These are phyloP conservation scores for Colletotrichum australisinense DNA, from an alignment of 2,329 filamentous ascomycete genomes.

Conservation along the genomic window DNA sequence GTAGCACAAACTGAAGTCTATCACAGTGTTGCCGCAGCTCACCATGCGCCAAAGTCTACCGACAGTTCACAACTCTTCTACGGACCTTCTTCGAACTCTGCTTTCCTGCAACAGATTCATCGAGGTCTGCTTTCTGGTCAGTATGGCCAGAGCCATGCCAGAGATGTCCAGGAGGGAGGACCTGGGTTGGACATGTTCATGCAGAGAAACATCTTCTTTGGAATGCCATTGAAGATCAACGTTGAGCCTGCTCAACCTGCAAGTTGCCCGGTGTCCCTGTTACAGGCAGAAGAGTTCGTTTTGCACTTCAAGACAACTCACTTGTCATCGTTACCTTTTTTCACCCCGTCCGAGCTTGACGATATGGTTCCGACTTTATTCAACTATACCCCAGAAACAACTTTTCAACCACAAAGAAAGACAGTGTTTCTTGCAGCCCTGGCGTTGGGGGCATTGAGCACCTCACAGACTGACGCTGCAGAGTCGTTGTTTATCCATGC, in stretches of 20 bases:
- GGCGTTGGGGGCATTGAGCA: constrained; percentile 41
- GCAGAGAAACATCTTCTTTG: constrained; percentile 45
- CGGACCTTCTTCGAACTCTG: constrained; percentile 43
- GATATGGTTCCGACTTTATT: constrained; percentile 38
- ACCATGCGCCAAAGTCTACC: constrained; percentile 37
- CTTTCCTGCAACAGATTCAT: constrained; percentile 45
- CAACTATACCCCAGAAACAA: constrained; percentile 11
- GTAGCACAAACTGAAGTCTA: constrained; percentile 46
- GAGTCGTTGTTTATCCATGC: constrained; percentile 41
- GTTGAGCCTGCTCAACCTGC: constrained; percentile 25
- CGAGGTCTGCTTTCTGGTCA: constrained; percentile 39
- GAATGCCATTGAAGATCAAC: constrained; percentile 40
- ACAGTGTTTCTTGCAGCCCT: constrained; percentile 40
- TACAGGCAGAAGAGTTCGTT: constrained; percentile 37
- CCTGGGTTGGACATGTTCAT: constrained; percentile 44
- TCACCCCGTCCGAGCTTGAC: constrained; percentile 38
- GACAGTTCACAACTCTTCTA: constrained; percentile 43
- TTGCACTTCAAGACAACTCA: constrained; percentile 37
- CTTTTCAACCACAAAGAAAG: constrained; percentile 38
- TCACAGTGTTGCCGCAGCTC: constrained; percentile 38
- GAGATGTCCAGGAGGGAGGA: constrained; percentile 40
- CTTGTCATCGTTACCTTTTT: constrained; percentile 37
- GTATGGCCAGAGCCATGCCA: constrained; percentile 26
- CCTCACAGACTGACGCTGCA: constrained; percentile 39
- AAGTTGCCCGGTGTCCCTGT: constrained; percentile 27